phyloP scores from a whole-genome alignment of 257 asterid genomes.

The Ligustrum vulgare region DNA sequence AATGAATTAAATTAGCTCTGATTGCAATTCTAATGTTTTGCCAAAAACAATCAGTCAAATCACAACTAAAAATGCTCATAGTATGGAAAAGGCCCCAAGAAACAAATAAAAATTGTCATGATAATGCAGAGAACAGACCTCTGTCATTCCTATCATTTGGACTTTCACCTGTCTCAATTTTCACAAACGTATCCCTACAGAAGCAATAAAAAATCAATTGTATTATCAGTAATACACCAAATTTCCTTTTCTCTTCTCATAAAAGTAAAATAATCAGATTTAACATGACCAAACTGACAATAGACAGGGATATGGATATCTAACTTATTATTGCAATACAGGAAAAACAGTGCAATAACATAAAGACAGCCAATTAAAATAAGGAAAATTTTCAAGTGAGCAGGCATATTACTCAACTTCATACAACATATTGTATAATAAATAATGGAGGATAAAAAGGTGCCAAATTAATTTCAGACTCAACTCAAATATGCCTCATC shows the following conservation, averaged over 20 bases:
- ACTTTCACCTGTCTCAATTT: slow-evolving; percentile 74
- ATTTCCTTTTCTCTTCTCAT: neutral
- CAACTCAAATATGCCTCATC: slow-evolving; percentile 12
- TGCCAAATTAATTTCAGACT: slow-evolving; percentile 8
- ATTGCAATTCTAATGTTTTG: neutral
- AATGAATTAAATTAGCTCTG: neutral
- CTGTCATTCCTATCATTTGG: slow-evolving; percentile 96
- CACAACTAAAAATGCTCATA: neutral
- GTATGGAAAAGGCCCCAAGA: neutral
- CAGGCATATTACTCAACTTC: neutral
- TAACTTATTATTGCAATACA: neutral
- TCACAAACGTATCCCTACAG: slow-evolving; percentile 86
- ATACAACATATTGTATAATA: neutral
- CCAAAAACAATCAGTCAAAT: neutral
- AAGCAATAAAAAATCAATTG: slow-evolving; percentile 15
- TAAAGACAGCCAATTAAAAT: slow-evolving; percentile 10
- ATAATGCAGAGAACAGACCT: slow-evolving; percentile 53
- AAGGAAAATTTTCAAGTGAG: slow-evolving; percentile 8
- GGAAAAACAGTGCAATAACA: slow-evolving; percentile 9
- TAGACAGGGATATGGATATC: neutral
- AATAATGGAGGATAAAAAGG: neutral
- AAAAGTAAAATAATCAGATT: neutral
- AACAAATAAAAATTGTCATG: neutral
- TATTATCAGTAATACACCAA: neutral
- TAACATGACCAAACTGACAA: neutral